Base-by-base conservation (phyloP, 2,329 filamentous ascomycete genomes). In the Paecilomyces variotii region DNA sequence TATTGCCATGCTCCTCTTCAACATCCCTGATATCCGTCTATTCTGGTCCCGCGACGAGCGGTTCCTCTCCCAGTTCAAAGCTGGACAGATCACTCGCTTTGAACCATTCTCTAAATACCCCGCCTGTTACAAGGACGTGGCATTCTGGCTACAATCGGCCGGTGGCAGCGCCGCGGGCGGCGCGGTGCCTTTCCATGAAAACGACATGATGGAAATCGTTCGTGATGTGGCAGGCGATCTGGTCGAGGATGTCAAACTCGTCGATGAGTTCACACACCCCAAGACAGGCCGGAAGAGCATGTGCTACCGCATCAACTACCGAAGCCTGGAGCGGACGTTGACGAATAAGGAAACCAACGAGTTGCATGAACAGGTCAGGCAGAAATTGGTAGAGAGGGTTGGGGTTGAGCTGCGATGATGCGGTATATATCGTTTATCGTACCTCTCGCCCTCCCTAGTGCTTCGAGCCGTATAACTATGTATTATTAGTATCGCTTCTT, bases 181-280 rank as follows among this genome's bases (percentile, higher is more conserved):
- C 32, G 65, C 70, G 27, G 62, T 73, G 19, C 68, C 75, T 3
- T 91, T 96, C 70, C 93, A 97, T 73, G 92, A 95, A 72, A 97
- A 97, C 75, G 94, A 99, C 74, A 80, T 97, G 56, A 97, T 97
- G 93, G 94, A 97, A 76, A 83, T 97, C 58, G 89, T 97, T 19
- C 86, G 94, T 64, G 87, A 87, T 65, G 81, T 93, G 53, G 90
- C 86, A 9, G 92, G 91, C 55, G 89, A 96, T 72, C 76, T 86
- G 25, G 91, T 94, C 35, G 94, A 99, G 76, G 91, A 96, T 72
- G 93, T 97, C 55, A 81, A 79, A 61, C 80, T 95, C 28, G 85
- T 90, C 56, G 94, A 97, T 74, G 84, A 90, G 71, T 99, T 97
- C 73, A 85, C 84, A 54, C 91, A 97, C 74, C 91, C 92, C 39